A percentile compares a stretch with the other conserved stretches of the same genome.
phyloP scores from a whole-genome alignment of 768 basidiomycete genomes.

The Daedaleopsis sinensis region DNA sequence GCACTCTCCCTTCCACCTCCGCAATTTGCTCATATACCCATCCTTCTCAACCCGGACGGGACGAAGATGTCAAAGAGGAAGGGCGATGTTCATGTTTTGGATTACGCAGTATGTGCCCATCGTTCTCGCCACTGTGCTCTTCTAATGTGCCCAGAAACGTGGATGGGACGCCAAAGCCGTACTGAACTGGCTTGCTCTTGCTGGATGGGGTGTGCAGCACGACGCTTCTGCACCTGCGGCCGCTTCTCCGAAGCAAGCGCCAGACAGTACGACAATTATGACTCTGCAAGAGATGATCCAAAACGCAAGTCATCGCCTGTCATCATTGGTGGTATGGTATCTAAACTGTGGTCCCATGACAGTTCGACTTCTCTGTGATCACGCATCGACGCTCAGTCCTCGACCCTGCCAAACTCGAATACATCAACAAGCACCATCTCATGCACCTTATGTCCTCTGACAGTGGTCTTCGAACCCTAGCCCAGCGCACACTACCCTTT shows the following conservation, averaged over 20 bases:
- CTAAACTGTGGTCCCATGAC: not conserved
- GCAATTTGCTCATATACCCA: conserved; percentile 87
- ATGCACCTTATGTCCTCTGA: conserved; percentile 53
- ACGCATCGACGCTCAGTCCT: conserved; percentile 86
- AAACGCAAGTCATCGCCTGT: conserved; percentile 47
- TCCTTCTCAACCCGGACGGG: conserved; percentile 88
- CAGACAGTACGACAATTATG: conserved; percentile 69
- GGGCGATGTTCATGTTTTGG: conserved; percentile 84
- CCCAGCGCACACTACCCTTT: conserved; percentile 52
- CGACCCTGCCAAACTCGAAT: conserved; percentile 78
- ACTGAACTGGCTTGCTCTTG: conserved; percentile 90
- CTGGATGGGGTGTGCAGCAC: conserved; percentile 84
- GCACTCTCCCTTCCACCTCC: conserved; percentile 74
- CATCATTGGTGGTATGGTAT: not conserved
- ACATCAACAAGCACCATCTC: conserved; percentile 88
- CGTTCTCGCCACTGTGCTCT: not conserved
- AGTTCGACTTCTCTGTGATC: conserved; percentile 79
- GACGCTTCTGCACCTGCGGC: conserved; percentile 22
- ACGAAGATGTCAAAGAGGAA: conserved; percentile 95
- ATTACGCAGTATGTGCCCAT: conserved; percentile 70
- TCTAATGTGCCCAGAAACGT: conserved; percentile 50
- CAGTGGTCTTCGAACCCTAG: conserved; percentile 54
- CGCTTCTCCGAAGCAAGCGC: conserved; percentile 41
- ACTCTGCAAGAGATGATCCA: conserved; percentile 65
- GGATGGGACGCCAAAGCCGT: conserved; percentile 93